phyloP scores from a whole-genome alignment of 2,329 filamentous ascomycete species.

The Stachybotrys elegans region DNA sequence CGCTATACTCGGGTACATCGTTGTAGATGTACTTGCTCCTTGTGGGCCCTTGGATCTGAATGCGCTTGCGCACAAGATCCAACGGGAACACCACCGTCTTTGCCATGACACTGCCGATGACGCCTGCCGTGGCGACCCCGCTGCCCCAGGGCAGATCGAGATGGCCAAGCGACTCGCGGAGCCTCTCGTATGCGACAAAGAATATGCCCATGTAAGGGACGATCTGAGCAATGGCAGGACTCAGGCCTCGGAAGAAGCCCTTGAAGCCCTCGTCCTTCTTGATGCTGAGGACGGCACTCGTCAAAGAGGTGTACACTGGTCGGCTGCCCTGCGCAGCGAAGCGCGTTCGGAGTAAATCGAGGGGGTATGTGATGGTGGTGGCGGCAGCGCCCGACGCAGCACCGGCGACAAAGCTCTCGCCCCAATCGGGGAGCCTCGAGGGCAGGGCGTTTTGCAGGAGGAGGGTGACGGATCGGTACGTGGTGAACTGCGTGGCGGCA shows the following conservation, averaged over 20 bases:
- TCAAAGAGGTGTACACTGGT: slow-evolving; percentile 71
- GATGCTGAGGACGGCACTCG: slow-evolving; percentile 68
- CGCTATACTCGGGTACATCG: slow-evolving; percentile 80
- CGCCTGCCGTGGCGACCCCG: slow-evolving; percentile 78
- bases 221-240: slow-evolving; percentile 79
- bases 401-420: slow-evolving; percentile 77
- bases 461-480: slow-evolving; percentile 73
- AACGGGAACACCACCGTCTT: slow-evolving; percentile 92
- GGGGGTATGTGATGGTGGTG: slow-evolving; percentile 81
- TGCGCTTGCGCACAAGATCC: slow-evolving; percentile 84
- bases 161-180: slow-evolving; percentile 55
- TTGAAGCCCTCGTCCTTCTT: slow-evolving; percentile 63
- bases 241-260: slow-evolving; percentile 86
- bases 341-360: slow-evolving; percentile 87
- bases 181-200: slow-evolving; percentile 80
- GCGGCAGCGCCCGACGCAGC: slow-evolving; percentile 77
- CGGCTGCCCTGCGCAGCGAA: slow-evolving; percentile 91
- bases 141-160: slow-evolving; percentile 64
- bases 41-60: slow-evolving; percentile 94
- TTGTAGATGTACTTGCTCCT: slow-evolving; percentile 71
- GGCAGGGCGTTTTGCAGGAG: slow-evolving; percentile 51
- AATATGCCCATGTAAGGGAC: slow-evolving; percentile 97
- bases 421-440: slow-evolving; percentile 54
- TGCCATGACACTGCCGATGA: slow-evolving; percentile 71
- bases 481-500: slow-evolving; percentile 81